phyloP scores from a whole-genome alignment of 78 protist genomes.

The Guillardia theta region DNA sequence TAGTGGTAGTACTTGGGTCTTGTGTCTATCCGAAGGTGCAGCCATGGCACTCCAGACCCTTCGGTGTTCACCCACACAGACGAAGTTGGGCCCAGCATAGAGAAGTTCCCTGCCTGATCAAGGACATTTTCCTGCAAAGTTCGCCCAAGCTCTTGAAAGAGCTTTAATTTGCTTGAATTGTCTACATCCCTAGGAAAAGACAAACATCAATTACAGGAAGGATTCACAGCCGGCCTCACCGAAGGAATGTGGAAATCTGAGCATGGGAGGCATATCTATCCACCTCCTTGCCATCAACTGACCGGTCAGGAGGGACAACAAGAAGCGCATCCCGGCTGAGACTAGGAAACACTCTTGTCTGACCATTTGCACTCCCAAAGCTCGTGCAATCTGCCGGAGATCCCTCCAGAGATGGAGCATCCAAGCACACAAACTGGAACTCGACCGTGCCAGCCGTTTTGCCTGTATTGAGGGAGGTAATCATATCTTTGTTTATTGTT shows the following conservation, averaged over 20 bases:
- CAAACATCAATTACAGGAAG: neutral
- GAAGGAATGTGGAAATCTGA: neutral
- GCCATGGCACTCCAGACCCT: neutral
- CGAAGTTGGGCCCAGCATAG: neutral
- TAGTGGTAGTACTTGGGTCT: no score
- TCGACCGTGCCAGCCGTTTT: no score
- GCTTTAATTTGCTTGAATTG: neutral
- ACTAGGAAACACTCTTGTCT: neutral
- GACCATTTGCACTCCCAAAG: neutral
- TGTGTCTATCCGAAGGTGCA: neutral
- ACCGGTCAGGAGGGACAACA: neutral
- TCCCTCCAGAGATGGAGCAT: no score
- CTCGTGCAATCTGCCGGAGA: no score
- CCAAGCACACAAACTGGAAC: no score
- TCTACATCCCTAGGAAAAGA: neutral
- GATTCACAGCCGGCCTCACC: neutral
- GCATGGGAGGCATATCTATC: neutral
- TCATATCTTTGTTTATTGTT: no score
- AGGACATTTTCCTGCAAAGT: neutral
- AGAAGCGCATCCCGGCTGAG: neutral
- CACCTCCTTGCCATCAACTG: neutral
- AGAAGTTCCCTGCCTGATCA: neutral
- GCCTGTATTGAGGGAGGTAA: no score
- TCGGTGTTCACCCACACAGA: neutral
- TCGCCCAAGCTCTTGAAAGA: neutral